Base-by-base conservation (phyloP, 1,139 yeast species). In the Yamadazyma atmosphaerica region DNA sequence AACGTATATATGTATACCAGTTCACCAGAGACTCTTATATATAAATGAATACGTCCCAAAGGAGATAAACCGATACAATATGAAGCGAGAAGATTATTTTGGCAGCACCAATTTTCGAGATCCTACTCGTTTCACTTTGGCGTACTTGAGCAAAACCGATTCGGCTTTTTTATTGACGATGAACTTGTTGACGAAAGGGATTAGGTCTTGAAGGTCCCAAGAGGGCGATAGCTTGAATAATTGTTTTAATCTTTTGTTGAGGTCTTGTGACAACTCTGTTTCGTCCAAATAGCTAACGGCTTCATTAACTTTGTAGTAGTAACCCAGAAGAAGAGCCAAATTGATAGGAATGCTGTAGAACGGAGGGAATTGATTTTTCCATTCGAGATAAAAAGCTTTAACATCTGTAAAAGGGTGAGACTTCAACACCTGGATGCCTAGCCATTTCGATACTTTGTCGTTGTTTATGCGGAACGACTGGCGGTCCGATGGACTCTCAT, bases 191-290 rank as follows among this genome's bases (percentile, higher is more conserved):
- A 90, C 66, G 50, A 78, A 86, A 1, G 96, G 96, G 16, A 68
- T 65, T 19, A 92, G 74, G 35, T 89, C 96, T 0, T 74, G 75
- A 36, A 83, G 60, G 5, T 73, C 79, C 98, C 98, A 92, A 24
- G 68, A 70, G 1, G 72, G 55, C 47, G 81, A 83, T 32, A 82
- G 52, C 29, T 66, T 62, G 54, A 92, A 83, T 35, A 92, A 64
- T 48, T 78, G 75, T 35, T 72, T 71, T 51, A 90, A 73, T 39
- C 97, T 61, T 3, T 61, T 60, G 14, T 64, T 63, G 0, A 83
- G 62, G 37, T 83, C 83, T 2, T 41, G 35, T 13, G 87, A 74
- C 22, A 89, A 63, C 1, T 62, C 47, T 0, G 54, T 52, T 11
- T 63, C 67, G 19, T 83, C 70, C 15, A 89, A 59, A 47, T 74